Percentiles rank a stretch among this genome's conserved stretches.
These are phyloP conservation scores for Colletotrichum zoysiae DNA, from an alignment of 2,329 filamentous ascomycete species.

Conservation along the genomic window DNA sequence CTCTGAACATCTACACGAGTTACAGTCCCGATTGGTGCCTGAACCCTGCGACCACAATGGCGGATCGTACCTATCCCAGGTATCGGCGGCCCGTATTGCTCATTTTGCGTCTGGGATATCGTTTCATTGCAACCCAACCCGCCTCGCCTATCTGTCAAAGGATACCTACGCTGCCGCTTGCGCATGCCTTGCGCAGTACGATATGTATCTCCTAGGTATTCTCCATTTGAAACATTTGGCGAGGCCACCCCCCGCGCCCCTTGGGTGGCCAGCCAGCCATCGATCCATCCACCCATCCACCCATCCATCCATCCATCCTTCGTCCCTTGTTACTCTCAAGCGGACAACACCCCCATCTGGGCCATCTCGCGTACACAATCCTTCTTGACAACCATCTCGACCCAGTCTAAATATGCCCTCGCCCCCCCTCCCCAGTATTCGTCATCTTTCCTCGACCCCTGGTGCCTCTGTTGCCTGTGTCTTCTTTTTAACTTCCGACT, in stretches of 20 bases:
- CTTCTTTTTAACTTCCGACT: slow-evolving; percentile 11
- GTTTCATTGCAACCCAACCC: neutral
- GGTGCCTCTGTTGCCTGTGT: neutral
- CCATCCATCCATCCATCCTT: neutral
- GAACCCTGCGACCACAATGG: neutral
- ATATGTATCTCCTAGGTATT: neutral
- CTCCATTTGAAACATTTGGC: neutral
- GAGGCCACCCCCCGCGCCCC: neutral
- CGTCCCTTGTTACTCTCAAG: neutral
- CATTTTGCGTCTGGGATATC: neutral
- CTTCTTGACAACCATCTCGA: neutral
- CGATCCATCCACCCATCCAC: neutral
- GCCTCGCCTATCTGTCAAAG: no score
- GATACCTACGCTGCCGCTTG: neutral
- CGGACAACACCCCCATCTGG: neutral
- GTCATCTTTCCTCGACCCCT: neutral
- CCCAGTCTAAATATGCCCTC: slow-evolving; percentile 14
- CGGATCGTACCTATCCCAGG: neutral
- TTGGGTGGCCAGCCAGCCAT: neutral
- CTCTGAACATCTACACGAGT: neutral
- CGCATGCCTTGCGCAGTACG: neutral
- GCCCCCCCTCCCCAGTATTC: neutral
- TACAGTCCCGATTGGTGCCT: neutral
- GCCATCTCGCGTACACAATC: neutral
- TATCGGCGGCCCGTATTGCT: neutral